Evolutionary conservation across 306 rosid species (phyloP).

Genomic region (Cyamopsis tetragonoloba): DNA sequence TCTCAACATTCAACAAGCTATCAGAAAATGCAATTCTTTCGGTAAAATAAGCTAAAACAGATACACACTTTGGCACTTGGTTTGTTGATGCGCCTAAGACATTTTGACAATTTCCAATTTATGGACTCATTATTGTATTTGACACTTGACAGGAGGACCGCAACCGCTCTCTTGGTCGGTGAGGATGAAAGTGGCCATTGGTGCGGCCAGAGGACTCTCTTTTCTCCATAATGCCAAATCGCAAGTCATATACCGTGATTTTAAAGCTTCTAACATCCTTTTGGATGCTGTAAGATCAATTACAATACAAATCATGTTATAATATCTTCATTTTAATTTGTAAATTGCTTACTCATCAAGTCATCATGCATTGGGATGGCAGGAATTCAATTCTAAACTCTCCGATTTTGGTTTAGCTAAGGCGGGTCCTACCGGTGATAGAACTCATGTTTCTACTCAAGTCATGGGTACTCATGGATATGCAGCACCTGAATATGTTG

Average conservation of each 20-base stretch:
- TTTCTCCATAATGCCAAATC: constrained; percentile 92
- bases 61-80: not conserved
- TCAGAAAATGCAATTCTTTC: too few species aligned
- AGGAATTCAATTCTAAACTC: constrained; percentile 90
- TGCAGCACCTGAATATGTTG: constrained; percentile 96
- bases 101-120: not conserved
- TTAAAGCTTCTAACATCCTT: constrained; percentile 92
- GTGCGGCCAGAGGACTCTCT: constrained; percentile 89
- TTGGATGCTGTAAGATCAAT: constrained; percentile 66
- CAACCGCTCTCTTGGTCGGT: constrained; percentile 87
- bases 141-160: constrained; percentile 73
- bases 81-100: not conserved
- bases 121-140: constrained; percentile 15
- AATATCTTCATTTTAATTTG: not conserved
- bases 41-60: too few species aligned
- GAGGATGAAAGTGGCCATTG: constrained; percentile 91
- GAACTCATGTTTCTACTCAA: constrained; percentile 94
- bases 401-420: constrained; percentile 97
- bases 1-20: too few species aligned
- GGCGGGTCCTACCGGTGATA: constrained; percentile 94
- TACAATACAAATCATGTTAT: not conserved
- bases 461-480: constrained; percentile 96
- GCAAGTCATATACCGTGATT: constrained; percentile 94
- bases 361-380: constrained; percentile 20
- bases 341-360: constrained; percentile 13